Percentiles rank a stretch among this genome's conserved stretches.
Conservation (phyloP, 345 rosid species). For the Salix arbutifolia region DNA sequence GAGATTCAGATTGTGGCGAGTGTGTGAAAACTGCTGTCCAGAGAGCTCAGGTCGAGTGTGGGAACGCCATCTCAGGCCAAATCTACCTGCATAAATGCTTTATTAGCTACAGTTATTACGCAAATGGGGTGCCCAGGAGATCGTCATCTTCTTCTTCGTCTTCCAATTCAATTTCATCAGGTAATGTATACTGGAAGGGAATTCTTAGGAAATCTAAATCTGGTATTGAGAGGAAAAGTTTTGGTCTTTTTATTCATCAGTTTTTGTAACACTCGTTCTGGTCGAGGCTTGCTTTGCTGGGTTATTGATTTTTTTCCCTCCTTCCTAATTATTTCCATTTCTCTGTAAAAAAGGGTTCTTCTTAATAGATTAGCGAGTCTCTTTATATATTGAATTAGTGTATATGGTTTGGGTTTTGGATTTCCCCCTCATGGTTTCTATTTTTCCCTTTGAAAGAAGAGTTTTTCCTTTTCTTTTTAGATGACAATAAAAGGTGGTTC, state of each 20-base stretch:
- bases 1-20: constrained; percentile 84
- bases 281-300: not conserved
- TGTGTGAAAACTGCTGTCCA: constrained; percentile 77
- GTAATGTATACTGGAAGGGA: constrained; percentile 6
- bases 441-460: not conserved
- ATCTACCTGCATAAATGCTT: constrained; percentile 87
- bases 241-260: not conserved
- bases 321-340: not conserved
- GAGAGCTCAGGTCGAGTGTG: constrained; percentile 91
- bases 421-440: too few species aligned
- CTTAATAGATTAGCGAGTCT: not conserved
- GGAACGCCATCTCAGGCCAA: constrained; percentile 74
- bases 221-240: constrained; percentile 1
- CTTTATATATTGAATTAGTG: too few species aligned
- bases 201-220: not conserved
- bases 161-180: constrained; percentile 44
- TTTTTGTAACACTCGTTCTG: not conserved
- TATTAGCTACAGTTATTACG: constrained; percentile 66
- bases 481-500: too few species aligned
- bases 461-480: not conserved
- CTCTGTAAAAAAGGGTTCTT: not conserved
- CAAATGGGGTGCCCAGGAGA: constrained; percentile 75
- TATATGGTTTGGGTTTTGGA: not conserved
- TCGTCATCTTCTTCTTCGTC: constrained; percentile 44
- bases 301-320: not conserved